phyloP scores from a whole-genome alignment of 148 eudicot genomes.

The Rheum nobile region DNA sequence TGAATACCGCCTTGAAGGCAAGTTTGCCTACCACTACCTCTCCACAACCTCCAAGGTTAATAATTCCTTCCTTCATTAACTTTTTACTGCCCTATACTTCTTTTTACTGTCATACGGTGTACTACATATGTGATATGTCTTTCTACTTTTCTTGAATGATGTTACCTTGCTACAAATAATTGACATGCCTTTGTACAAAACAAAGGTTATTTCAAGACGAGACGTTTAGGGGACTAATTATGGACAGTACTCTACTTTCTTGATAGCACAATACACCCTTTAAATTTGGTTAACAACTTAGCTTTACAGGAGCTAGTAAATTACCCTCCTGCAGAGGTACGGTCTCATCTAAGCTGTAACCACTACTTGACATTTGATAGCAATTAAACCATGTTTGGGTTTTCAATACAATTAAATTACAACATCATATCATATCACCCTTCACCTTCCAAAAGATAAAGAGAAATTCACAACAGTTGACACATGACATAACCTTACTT shows the following conservation, averaged over 20 bases:
- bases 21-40: constrained; percentile 82
- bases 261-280: neutral
- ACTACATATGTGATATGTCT: too few relatives aligned
- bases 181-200: neutral
- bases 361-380: neutral
- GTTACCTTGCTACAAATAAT: neutral
- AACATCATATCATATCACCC: neutral
- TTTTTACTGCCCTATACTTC: too few relatives aligned
- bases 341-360: neutral
- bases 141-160: neutral
- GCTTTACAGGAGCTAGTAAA: neutral
- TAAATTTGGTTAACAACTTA: neutral
- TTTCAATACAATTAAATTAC: neutral
- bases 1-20: constrained; percentile 89
- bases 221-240: neutral
- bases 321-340: neutral
- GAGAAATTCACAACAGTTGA: neutral
- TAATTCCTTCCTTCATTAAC: too few relatives aligned
- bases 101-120: neutral
- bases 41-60: constrained; percentile 66
- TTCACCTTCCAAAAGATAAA: neutral
- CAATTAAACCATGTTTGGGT: neutral
- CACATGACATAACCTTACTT: neutral
- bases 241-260: too few relatives aligned
- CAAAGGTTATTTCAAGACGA: neutral